phyloP scores from a whole-genome alignment of 176 grass and related monocot species.

The Avena eriantha region DNA sequence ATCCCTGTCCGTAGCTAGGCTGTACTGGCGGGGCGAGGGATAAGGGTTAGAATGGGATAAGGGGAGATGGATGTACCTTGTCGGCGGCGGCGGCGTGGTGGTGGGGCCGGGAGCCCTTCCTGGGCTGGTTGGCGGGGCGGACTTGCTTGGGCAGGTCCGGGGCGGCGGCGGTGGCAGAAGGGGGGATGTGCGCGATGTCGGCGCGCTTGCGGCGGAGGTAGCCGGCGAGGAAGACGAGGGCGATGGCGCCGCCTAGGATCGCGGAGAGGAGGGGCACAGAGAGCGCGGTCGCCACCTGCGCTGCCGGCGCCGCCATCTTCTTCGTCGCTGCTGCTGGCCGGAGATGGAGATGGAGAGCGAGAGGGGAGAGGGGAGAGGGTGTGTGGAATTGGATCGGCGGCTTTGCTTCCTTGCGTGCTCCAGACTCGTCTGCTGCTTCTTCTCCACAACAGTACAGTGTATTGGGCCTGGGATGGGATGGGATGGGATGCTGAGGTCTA shows the following conservation, averaged over 20 bases:
- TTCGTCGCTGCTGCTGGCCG: not conserved
- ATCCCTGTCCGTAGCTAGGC: not conserved
- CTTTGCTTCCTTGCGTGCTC: not conserved
- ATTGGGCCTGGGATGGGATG: no score
- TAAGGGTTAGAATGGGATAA: no score
- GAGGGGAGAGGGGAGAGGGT: not conserved
- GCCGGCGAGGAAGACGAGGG: slow-evolving; percentile 75
- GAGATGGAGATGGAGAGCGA: not conserved
- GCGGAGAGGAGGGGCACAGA: slow-evolving; percentile 76
- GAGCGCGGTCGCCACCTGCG: slow-evolving; percentile 39
- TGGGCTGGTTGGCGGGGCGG: slow-evolving; percentile 38
- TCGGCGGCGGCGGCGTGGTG: slow-evolving; percentile 70
- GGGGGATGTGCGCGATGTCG: slow-evolving; percentile 64
- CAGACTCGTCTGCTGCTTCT: not conserved
- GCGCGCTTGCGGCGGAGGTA: slow-evolving; percentile 92
- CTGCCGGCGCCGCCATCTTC: not conserved
- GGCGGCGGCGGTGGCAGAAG: slow-evolving; percentile 42
- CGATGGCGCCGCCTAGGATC: slow-evolving; percentile 68
- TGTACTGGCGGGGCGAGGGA: not conserved
- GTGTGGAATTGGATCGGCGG: slow-evolving; percentile 19
- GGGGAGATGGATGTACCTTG: slow-evolving; percentile 53
- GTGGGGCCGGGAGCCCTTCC: slow-evolving; percentile 44
- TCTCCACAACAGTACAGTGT: no score
- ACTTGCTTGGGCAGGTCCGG: slow-evolving; percentile 45
- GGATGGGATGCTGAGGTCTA: no score